Conservation (phyloP, 108 stramenopile genomes). For the Cyclotella cryptica region DNA sequence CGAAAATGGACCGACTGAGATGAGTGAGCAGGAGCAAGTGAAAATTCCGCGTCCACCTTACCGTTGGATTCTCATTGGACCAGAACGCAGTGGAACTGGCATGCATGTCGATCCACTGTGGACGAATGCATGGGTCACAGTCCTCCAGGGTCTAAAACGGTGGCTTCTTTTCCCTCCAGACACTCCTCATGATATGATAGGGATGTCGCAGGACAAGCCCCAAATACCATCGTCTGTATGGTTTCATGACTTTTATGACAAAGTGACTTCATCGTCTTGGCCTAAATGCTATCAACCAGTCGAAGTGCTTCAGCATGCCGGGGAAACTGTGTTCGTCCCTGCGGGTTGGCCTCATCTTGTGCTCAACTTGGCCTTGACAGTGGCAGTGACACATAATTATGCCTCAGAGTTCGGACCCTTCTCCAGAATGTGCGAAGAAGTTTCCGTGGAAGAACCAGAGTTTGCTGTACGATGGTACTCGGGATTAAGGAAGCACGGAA, state of each 20-base stretch:
- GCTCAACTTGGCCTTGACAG: slow-evolving; percentile 78
- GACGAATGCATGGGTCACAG: slow-evolving; percentile 88
- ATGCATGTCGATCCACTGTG: slow-evolving; percentile 87
- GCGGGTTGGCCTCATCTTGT: slow-evolving; percentile 90
- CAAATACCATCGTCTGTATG: slow-evolving; percentile 79
- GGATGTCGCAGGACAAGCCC: slow-evolving; percentile 64
- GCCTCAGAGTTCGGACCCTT: slow-evolving; percentile 77
- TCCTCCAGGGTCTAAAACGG: slow-evolving; percentile 79
- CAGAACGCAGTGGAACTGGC: slow-evolving; percentile 82
- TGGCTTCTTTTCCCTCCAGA: slow-evolving; percentile 87
- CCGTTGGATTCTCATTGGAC: slow-evolving; percentile 87
- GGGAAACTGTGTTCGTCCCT: slow-evolving; percentile 89
- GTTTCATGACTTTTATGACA: slow-evolving; percentile 69
- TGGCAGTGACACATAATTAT: slow-evolving; percentile 90
- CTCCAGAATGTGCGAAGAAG: slow-evolving; percentile 53
- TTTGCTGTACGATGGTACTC: slow-evolving; percentile 54
- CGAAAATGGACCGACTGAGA: slow-evolving; percentile 1
- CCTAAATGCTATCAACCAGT: slow-evolving; percentile 58
- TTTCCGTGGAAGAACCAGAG: slow-evolving; percentile 64
- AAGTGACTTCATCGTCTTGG: slow-evolving; percentile 51
- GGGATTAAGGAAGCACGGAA: slow-evolving; percentile 38
- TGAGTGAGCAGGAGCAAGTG: slow-evolving; percentile 10
- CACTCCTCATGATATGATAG: slow-evolving; percentile 59
- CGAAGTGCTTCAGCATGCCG: slow-evolving; percentile 79
- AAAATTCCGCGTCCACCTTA: slow-evolving; percentile 67